Percentiles rank a stretch among this genome's conserved stretches.
These are phyloP conservation scores for Hortaea werneckii DNA, from an alignment of 2,329 filamentous ascomycete genomes.

Conservation along the genomic window DNA sequence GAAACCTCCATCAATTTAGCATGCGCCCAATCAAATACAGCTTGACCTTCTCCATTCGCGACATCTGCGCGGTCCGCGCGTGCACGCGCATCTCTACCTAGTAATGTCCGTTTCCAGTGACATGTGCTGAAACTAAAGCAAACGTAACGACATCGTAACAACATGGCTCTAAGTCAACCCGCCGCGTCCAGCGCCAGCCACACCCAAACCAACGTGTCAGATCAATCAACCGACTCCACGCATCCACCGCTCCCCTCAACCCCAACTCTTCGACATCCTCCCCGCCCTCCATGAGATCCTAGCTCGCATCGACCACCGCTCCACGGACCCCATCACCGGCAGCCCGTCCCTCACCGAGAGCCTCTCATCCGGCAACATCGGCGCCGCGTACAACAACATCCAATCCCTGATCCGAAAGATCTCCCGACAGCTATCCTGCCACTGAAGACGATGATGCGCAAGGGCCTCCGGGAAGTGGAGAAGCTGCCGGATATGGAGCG, in stretches of 20 bases:
- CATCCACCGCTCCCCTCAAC: slow-evolving; percentile 50
- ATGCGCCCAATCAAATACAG: no score
- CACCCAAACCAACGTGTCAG: slow-evolving; percentile 13
- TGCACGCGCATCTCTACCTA: no score
- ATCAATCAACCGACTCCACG: slow-evolving; percentile 7
- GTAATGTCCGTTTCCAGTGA: no score
- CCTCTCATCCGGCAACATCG: not conserved
- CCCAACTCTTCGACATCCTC: slow-evolving; percentile 75
- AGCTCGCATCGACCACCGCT: slow-evolving; percentile 46
- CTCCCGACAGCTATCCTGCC: slow-evolving; percentile 67
- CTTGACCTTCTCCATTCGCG: no score
- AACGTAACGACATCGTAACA: no score
- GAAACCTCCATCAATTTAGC: no score
- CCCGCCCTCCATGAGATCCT: slow-evolving; percentile 73
- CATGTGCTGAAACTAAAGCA: no score
- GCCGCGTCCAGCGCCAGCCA: not conserved
- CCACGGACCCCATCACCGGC: slow-evolving; percentile 1
- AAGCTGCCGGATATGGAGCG: slow-evolving; percentile 61
- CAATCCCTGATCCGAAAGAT: slow-evolving; percentile 57
- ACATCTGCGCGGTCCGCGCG: no score
- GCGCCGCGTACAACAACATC: slow-evolving; percentile 13
- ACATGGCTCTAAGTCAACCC: not conserved
- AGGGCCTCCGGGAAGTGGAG: slow-evolving; percentile 57
- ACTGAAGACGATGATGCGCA: slow-evolving; percentile 67
- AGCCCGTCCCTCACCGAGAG: slow-evolving; percentile 9